phyloP scores from a whole-genome alignment of 73 alveolate species.

The Tetrahymena thermophila region DNA sequence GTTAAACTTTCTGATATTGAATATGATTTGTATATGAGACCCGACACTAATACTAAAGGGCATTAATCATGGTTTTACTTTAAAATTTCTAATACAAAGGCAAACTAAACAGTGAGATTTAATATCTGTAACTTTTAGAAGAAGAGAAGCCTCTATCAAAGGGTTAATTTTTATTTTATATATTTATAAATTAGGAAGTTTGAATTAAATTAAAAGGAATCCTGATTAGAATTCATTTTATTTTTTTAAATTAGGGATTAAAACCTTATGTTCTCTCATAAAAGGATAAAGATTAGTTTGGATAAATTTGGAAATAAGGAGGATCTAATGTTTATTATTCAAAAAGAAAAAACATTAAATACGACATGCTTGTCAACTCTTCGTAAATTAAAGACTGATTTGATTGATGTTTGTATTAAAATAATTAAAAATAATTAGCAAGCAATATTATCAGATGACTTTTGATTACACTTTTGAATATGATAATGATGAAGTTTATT shows the following conservation, averaged over 20 bases:
- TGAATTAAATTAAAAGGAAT: too few species aligned
- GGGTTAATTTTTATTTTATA: conserved; percentile 10
- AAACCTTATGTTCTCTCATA: conserved; percentile 23
- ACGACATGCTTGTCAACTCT: not conserved
- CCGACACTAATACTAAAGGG: conserved; percentile 88
- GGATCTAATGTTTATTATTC: not conserved
- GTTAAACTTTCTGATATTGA: conserved; percentile 22
- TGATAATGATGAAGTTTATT: conserved; percentile 71
- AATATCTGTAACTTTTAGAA: conserved; percentile 65
- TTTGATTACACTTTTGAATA: conserved; percentile 63
- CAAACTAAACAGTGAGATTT: conserved; percentile 49
- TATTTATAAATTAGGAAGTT: too few species aligned
- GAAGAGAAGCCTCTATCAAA: conserved; percentile 40
- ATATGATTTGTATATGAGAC: conserved; percentile 61
- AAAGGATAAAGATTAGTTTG: not conserved
- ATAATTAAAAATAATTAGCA: not conserved
- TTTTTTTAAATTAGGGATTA: not conserved
- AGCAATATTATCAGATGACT: conserved; percentile 51
- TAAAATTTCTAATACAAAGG: conserved; percentile 57
- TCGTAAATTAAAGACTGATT: not conserved
- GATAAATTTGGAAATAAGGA: not conserved
- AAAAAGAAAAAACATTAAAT: not conserved
- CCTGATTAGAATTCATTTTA: not conserved
- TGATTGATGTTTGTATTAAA: not conserved
- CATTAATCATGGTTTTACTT: conserved; percentile 92